Conservation (phyloP, 2,329 filamentous ascomycete genomes). For the Lachnellula cervina region DNA sequence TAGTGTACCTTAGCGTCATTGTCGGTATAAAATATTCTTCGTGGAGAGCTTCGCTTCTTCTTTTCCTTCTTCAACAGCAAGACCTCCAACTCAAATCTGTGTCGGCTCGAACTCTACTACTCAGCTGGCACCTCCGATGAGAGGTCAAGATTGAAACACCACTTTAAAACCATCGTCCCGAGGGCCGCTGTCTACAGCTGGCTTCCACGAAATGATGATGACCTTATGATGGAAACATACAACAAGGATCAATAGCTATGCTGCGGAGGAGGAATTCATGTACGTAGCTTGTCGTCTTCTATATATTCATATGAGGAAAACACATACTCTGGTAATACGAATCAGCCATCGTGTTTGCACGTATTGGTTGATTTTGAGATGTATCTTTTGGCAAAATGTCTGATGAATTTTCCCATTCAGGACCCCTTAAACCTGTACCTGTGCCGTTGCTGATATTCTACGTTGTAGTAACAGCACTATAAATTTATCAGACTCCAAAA, state of each 20-base stretch:
- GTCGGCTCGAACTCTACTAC: constrained; percentile 52
- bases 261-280: constrained; percentile 1
- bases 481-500: no score
- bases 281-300: constrained; percentile 7
- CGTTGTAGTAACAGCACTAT: not conserved
- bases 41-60: constrained; percentile 8
- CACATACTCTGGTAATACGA: constrained; percentile 47
- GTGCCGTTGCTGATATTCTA: not conserved
- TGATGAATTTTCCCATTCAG: constrained; percentile 1
- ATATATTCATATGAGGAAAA: constrained; percentile 26
- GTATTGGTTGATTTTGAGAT: constrained; percentile 47
- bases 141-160: constrained; percentile 64
- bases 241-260: not conserved
- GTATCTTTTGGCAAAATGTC: constrained; percentile 13
- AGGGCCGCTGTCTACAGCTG: constrained; percentile 54
- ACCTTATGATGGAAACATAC: constrained; percentile 60
- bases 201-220: constrained; percentile 64
- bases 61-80: constrained; percentile 43
- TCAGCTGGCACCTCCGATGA: constrained; percentile 67
- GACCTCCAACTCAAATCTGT: constrained; percentile 75
- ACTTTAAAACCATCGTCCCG: constrained; percentile 81
- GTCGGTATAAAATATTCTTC: no score
- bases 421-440: not conserved
- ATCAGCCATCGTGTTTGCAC: constrained; percentile 41
- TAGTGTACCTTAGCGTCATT: no score